Base-by-base conservation (phyloP, 768 basidiomycete species). In the Mycena olivaceomarginata region DNA sequence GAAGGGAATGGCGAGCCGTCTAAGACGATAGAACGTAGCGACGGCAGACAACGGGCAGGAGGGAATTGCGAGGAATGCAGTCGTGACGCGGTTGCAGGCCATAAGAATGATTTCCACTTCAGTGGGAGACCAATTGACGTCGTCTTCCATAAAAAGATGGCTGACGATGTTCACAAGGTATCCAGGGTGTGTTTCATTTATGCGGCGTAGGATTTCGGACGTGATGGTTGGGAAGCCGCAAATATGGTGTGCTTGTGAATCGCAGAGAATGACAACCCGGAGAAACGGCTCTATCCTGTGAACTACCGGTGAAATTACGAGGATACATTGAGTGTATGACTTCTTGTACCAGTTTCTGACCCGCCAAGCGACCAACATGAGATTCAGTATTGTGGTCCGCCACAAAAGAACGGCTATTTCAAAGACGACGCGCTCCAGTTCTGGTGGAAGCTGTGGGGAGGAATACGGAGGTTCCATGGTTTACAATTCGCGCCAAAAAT, bases 181-280 rank as follows among this genome's bases (percentile, higher is more conserved):
- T 59, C 25, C 57, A 31, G 57, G 57, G 31, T 31, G 57, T 59
- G 31, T 59, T 59, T 59, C 57, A 31, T 59, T 59, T 59, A 37
- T 59, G 57, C 25, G 57, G 57, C 57, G 57, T 13, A 59, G 57
- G 57, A 59, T 59, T 59, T 59, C 57, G 25, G 57, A 59, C 25
- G 57, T 59, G 57, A 31, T 59, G 57, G 25, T 25, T 59, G 57
- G 57, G 57, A 59, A 59, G 57, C 57, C 25, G 57, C 57, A 59
- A 59, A 59, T 59, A 31, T 59, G 57, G 22, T 59, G 57, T 59
- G 57, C 57, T 59, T 59, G 57, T 59, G 57, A 59, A 59, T 59
- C 57, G 25, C 57, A 59, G 57, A 59, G 25, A 59, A 59, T 59
- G 57, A 59, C 57, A 59, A 59, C 57, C 57, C 57, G 57, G 25